Evolutionary conservation across 2,329 filamentous ascomycete species (phyloP), one percentile per base, ranked within the genome.

Genomic region (Xylariaceae sp.): DNA sequence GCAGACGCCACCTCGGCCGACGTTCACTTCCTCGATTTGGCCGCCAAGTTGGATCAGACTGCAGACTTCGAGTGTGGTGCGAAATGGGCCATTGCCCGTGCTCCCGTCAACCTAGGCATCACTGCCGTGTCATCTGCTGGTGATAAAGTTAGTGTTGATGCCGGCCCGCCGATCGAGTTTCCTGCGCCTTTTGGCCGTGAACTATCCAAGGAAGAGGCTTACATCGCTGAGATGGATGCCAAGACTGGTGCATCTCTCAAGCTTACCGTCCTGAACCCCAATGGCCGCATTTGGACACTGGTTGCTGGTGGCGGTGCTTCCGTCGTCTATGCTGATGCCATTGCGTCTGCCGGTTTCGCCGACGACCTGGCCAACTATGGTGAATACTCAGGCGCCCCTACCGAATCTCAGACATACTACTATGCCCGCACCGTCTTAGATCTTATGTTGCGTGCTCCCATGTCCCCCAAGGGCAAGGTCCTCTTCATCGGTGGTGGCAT

Each of bases 401-500:
- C 91, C 56, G 94, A 99, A 86, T 96, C 91, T 42, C 94, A 99
- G 78, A 97, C 94, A 56, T 99, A 90, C 86, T 92, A 97, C 86
- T 99, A 99, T 77, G 92, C 94, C 69, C 89, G 89, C 69, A 99
- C 94, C 31, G 90, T 99, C 60, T 82, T 99, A 59, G 94, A 99
- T 73, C 86, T 99, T 60, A 96, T 99, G 90, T 88, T 99, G 65
- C 90, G 94, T 63, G 88, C 93, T 50, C 93, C 94, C 53, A 74
- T 84, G 70, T 81, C 84, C 74, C 83, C 89, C 56, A 87, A 97
- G 69, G 94, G 94, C 80, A 99, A 97, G 84, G 90, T 99, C 48
- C 87, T 99, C 61, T 99, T 99, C 84, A 97, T 99, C 63, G 94
- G 94, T 75, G 94, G 94, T 79, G 94, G 94, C 83, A 99, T 99